These are phyloP conservation scores for Pyrus hybrid DNA, from an alignment of 331 rosid species.

Conservation along the genomic window DNA sequence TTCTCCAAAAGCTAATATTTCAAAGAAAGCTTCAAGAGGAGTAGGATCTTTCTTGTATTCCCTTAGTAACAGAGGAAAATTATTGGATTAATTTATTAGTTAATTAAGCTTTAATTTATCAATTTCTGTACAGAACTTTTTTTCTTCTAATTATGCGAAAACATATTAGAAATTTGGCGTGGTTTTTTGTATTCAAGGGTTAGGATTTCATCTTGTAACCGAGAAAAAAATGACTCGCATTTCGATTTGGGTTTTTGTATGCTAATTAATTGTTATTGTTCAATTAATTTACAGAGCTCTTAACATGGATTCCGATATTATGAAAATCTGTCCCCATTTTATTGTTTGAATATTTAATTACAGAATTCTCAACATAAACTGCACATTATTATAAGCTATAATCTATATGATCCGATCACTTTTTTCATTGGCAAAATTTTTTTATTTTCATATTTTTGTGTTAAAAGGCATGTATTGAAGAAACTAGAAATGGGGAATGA, in stretches of 20 bases:
- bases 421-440: too few species aligned
- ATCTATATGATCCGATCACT: neutral
- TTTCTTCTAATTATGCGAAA: neutral
- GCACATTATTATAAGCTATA: neutral
- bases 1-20: conserved; percentile 57
- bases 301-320: conserved; percentile 11
- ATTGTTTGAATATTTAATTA: too few species aligned
- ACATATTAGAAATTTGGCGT: neutral
- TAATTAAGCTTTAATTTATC: conserved; percentile 7
- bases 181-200: neutral
- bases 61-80: conserved; percentile 25
- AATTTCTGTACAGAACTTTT: neutral
- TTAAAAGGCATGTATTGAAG: too few species aligned
- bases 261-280: neutral
- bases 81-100: conserved; percentile 17
- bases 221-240: too few species aligned
- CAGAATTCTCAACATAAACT: neutral
- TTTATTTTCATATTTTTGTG: too few species aligned
- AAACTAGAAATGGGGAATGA: too few species aligned
- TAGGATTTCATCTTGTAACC: neutral
- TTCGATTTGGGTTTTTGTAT: neutral
- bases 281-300: neutral
- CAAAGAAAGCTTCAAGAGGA: conserved; percentile 59
- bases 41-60: conserved; percentile 31
- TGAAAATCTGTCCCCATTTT: too few species aligned